A percentile compares a stretch with the other conserved stretches of the same genome.
Conservation (phyloP, 306 rosid species). For the Citrullus mucosospermus region DNA sequence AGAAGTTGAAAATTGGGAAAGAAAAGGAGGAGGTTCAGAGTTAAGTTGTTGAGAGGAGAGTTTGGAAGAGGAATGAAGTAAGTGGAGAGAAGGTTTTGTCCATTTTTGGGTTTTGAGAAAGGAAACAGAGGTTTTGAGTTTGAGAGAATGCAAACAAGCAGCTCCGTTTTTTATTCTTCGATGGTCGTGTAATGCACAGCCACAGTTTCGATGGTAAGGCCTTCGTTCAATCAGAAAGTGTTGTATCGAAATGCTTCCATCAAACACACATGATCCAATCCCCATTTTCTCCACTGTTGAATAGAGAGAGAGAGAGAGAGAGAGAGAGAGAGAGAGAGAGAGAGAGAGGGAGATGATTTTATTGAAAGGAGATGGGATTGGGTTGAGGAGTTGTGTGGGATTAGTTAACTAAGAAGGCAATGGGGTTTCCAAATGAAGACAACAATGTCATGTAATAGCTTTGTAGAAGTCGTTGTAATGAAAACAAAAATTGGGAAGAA, state of each 20-base stretch:
- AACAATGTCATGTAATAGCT: neutral
- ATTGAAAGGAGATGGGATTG: neutral
- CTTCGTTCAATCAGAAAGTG: constrained; percentile 37
- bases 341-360: too few relatives aligned
- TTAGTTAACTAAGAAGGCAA: neutral
- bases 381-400: neutral
- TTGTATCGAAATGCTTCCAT: constrained; percentile 31
- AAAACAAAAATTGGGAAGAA: neutral
- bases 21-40: too few relatives aligned
- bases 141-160: constrained; percentile 9
- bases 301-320: too few relatives aligned
- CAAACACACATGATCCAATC: constrained; percentile 23
- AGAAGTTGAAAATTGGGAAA: too few relatives aligned
- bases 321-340: too few relatives aligned
- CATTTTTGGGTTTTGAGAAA: constrained; percentile 31
- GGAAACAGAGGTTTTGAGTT: constrained; percentile 7
- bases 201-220: constrained; percentile 77
- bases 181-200: constrained; percentile 41
- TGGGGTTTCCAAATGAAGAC: neutral
- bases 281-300: constrained; percentile 12
- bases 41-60: too few relatives aligned
- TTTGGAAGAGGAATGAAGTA: too few relatives aligned
- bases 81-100: neutral
- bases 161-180: neutral
- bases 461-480: neutral